Evolutionary conservation across 495 filamentous ascomycete species (phyloP).

Genomic region (Tuber aestivum): DNA sequence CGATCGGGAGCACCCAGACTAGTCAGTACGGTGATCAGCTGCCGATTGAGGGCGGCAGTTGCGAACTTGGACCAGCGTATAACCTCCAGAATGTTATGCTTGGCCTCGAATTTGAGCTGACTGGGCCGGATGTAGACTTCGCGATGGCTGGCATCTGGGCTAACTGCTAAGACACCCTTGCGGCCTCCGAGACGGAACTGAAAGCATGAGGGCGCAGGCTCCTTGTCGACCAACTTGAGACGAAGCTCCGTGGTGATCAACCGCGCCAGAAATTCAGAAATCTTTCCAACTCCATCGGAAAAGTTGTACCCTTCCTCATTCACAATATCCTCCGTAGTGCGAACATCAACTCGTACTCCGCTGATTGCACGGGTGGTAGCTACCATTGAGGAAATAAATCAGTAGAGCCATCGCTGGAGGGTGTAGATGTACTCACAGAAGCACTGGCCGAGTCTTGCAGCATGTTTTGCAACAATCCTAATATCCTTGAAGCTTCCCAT

Average conservation of each 20-base stretch:
- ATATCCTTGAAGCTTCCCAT: constrained; percentile 86
- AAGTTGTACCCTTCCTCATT: constrained; percentile 65
- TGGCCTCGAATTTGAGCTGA: constrained; percentile 79
- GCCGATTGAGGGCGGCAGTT: constrained; percentile 73
- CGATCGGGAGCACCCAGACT: constrained; percentile 63
- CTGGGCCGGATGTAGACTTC: constrained; percentile 73
- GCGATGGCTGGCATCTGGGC: constrained; percentile 51
- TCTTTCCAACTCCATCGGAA: constrained; percentile 91
- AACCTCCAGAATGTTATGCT: constrained; percentile 69
- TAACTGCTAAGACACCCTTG: constrained; percentile 76
- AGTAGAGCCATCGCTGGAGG: constrained; percentile 4
- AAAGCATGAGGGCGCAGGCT: constrained; percentile 65
- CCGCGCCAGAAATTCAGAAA: constrained; percentile 68
- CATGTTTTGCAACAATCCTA: constrained; percentile 71
- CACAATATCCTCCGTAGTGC: constrained; percentile 48
- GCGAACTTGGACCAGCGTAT: constrained; percentile 71
- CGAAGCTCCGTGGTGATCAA: constrained; percentile 60
- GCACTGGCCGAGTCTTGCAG: constrained; percentile 83
- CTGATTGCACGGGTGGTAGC: constrained; percentile 70
- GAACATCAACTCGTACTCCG: constrained; percentile 45
- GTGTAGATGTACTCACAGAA: constrained; percentile 52
- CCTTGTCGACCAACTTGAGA: constrained; percentile 47
- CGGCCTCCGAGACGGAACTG: constrained; percentile 89
- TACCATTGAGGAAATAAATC: constrained; percentile 12
- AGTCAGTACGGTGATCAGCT: constrained; percentile 79